Conservation (phyloP, 805 yeast genomes). For the Candida montana region DNA sequence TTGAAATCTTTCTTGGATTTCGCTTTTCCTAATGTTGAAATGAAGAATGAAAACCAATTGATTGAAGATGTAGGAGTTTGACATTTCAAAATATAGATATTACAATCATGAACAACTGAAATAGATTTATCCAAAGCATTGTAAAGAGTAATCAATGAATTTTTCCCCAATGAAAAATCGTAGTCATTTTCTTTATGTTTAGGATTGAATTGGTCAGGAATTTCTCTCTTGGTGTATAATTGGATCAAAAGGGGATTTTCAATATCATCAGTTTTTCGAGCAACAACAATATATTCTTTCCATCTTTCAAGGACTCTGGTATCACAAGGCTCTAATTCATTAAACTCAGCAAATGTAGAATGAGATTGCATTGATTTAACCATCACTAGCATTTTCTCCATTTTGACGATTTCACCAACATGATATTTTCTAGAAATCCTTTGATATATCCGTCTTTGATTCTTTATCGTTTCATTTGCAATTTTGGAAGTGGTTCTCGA, state of each 20-base stretch:
- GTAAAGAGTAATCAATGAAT: conserved; percentile 46
- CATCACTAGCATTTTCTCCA: conserved; percentile 66
- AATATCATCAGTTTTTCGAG: conserved; percentile 51
- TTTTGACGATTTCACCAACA: conserved; percentile 58
- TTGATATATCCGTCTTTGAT: conserved; percentile 19
- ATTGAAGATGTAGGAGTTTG: conserved; percentile 48
- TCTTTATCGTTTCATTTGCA: conserved; percentile 12
- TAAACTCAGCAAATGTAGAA: conserved; percentile 27
- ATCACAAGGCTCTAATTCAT: conserved; percentile 47
- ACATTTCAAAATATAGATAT: conserved; percentile 51
- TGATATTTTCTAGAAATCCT: conserved; percentile 30
- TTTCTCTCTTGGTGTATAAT: conserved; percentile 46
- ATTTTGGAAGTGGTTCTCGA: conserved; percentile 18
- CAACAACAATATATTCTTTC: conserved; percentile 73
- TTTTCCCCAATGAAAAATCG: conserved; percentile 27
- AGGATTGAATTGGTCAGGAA: conserved; percentile 18
- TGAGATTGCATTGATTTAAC: conserved; percentile 36
- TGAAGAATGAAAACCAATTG: conserved; percentile 59
- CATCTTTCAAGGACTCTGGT: conserved; percentile 64
- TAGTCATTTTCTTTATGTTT: conserved; percentile 17
- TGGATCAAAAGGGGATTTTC: conserved; percentile 56
- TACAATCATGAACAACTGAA: conserved; percentile 35
- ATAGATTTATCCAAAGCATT: conserved; percentile 69
- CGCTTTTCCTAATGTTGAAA: conserved; percentile 38
- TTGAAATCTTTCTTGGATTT: conserved; percentile 37